phyloP scores from a whole-genome alignment of 441 rosid genomes.

The Gossypium lobatum region DNA sequence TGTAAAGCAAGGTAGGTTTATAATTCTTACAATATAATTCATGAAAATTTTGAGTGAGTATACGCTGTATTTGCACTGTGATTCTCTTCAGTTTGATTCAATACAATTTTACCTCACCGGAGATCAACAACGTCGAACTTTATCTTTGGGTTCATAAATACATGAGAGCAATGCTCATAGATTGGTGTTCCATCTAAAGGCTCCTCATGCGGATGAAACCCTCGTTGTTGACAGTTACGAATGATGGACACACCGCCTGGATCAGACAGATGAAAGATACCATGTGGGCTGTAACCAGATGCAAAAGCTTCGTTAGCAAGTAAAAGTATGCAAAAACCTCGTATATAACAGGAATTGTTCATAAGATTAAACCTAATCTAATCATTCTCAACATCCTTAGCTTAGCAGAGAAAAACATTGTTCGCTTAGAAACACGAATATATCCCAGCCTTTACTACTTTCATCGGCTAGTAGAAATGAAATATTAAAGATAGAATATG shows the following conservation, averaged over 20 bases:
- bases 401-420: background rate
- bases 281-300: slow-evolving; percentile 53
- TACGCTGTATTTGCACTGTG: background rate
- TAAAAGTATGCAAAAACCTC: background rate
- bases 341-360: background rate
- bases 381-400: background rate
- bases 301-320: slow-evolving; percentile 9
- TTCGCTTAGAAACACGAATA: background rate
- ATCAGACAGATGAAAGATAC: slow-evolving; percentile 90
- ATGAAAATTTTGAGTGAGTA: background rate
- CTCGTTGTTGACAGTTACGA: slow-evolving; percentile 87
- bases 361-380: too few species aligned
- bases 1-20: background rate
- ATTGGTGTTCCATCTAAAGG: slow-evolving; percentile 72
- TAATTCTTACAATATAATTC: background rate
- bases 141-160: slow-evolving; percentile 63
- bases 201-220: slow-evolving; percentile 98
- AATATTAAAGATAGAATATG: background rate
- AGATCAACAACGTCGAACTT: slow-evolving; percentile 77
- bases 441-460: background rate
- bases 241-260: slow-evolving; percentile 84
- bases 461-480: background rate
- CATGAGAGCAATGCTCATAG: slow-evolving; percentile 95
- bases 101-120: slow-evolving; percentile 35
- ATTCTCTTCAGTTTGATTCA: background rate